Conservation (phyloP, 345 rosid species). For the Crucihimalaya himalaica region DNA sequence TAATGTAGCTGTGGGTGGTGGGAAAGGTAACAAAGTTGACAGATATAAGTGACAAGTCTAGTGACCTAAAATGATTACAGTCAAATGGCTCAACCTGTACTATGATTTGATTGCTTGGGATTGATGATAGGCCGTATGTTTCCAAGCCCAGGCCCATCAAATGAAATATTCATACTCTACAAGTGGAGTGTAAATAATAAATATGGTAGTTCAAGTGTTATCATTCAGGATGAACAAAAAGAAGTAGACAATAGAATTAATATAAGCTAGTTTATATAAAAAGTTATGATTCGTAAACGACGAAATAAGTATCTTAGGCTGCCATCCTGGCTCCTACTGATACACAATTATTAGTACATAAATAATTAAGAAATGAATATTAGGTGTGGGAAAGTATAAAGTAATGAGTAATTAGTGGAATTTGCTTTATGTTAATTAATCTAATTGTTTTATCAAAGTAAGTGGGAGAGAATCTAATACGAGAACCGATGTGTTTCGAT, state of each 20-base stretch:
- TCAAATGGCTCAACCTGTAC: neutral
- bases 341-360: neutral
- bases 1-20: neutral
- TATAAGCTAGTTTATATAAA: constrained; percentile 8
- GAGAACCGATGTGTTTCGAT: constrained; percentile 30
- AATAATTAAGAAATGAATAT: neutral
- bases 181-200: neutral
- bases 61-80: neutral
- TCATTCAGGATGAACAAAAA: neutral
- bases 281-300: constrained; percentile 25
- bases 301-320: constrained; percentile 29
- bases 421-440: constrained; percentile 7
- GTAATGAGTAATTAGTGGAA: constrained; percentile 23
- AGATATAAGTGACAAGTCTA: neutral
- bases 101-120: neutral
- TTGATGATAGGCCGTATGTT: neutral
- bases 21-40: neutral
- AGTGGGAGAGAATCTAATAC: constrained; percentile 39
- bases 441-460: constrained; percentile 13
- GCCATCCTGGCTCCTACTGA: constrained; percentile 22
- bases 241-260: neutral
- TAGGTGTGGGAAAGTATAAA: constrained; percentile 21
- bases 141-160: constrained; percentile 10
- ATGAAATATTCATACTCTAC: neutral
- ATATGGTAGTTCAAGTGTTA: constrained; percentile 9